Conservation (phyloP, 129 eudicot genomes). For the Flaveria robusta region DNA sequence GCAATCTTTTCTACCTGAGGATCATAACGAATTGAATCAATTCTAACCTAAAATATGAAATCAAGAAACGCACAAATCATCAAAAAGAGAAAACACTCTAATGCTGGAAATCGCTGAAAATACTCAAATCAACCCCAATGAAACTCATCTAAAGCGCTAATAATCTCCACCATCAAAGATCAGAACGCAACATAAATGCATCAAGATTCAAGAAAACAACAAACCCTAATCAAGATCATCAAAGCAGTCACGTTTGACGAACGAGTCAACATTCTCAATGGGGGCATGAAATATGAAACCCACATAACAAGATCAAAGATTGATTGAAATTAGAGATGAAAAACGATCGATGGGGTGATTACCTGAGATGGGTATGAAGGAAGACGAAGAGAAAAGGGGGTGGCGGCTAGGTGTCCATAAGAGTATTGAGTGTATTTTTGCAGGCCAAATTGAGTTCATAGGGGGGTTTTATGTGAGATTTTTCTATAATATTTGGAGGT, state of each 20-base stretch:
- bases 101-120: background rate
- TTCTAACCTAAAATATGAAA: background rate
- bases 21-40: background rate
- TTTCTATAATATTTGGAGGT: conserved; percentile 6
- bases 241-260: conserved; percentile 31
- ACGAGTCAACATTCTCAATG: conserved; percentile 31
- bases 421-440: conserved; percentile 18
- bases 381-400: conserved; percentile 19
- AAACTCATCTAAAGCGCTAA: conserved; percentile 10
- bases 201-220: background rate
- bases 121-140: background rate
- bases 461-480: conserved; percentile 31
- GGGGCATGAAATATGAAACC: background rate
- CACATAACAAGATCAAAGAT: conserved; percentile 1
- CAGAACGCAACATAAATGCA: background rate
- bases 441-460: conserved; percentile 31
- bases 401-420: conserved; percentile 46
- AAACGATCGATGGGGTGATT: conserved; percentile 10
- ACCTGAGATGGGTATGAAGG: conserved; percentile 37
- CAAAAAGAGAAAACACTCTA: conserved; percentile 6
- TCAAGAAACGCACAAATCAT: conserved; percentile 18
- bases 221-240: conserved; percentile 25
- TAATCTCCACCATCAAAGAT: conserved; percentile 20
- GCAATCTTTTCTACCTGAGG: background rate
- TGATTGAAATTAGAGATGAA: conserved; percentile 7